Conservation (phyloP, 139 green algal genomes). For the Chlamydomonas sphaeroides region DNA sequence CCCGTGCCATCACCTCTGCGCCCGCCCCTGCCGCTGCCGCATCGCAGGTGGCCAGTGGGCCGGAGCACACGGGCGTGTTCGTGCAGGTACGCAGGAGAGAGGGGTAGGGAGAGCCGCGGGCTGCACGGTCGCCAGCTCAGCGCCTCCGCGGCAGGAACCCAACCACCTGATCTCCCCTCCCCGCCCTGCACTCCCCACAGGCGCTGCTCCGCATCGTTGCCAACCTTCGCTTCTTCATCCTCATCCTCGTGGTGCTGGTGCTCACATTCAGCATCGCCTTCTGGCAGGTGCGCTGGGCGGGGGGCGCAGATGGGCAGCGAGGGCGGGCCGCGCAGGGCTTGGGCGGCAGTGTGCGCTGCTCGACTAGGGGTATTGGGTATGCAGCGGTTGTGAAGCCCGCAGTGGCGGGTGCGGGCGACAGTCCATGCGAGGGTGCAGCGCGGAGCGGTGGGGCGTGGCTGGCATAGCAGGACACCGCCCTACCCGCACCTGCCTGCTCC, state of each 20-base stretch:
- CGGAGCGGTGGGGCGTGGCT: neutral
- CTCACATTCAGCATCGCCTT: constrained; percentile 32
- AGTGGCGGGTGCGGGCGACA: neutral
- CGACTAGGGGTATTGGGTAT: neutral
- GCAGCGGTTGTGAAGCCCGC: neutral
- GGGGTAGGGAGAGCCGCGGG: too few species aligned
- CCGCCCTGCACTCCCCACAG: neutral
- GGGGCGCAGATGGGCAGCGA: neutral
- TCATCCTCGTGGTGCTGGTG: constrained; percentile 32
- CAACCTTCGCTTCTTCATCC: constrained; percentile 26
- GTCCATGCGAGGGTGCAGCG: neutral
- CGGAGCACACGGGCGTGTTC: constrained; percentile 24
- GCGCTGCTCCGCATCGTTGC: constrained; percentile 17
- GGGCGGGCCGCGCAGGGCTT: neutral
- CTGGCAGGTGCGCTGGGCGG: constrained; percentile 2
- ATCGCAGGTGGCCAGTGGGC: neutral
- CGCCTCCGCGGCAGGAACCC: too few species aligned
- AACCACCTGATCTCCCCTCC: neutral
- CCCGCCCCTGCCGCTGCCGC: too few species aligned
- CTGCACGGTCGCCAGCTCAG: neutral
- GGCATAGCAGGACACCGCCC: neutral
- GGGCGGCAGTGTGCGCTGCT: too few species aligned
- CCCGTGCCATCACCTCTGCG: too few species aligned
- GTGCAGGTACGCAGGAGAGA: constrained; percentile 1
- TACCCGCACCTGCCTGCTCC: neutral